These are phyloP conservation scores for Phytophthora foliorum DNA, from an alignment of 352 stramenopile species.

Conservation along the genomic window DNA sequence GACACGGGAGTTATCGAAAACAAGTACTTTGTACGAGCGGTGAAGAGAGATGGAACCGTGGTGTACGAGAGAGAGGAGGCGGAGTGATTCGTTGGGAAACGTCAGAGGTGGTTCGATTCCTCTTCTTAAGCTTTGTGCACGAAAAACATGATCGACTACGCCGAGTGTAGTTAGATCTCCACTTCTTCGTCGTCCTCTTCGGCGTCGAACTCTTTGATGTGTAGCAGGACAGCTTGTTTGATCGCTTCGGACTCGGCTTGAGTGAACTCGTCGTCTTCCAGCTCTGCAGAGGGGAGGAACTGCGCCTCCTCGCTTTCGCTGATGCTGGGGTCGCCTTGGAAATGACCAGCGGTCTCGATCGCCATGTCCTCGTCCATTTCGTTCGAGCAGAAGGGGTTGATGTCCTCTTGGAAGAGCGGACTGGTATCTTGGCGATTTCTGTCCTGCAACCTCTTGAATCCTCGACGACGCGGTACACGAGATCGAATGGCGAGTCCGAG, in stretches of 20 bases:
- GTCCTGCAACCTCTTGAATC: constrained; percentile 57
- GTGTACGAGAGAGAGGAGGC: constrained; percentile 62
- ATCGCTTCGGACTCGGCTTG: constrained; percentile 33
- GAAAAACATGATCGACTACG: neutral
- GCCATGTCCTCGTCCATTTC: constrained; percentile 31
- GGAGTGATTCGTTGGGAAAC: too few species aligned
- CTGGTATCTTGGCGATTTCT: constrained; percentile 15
- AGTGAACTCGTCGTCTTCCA: constrained; percentile 21
- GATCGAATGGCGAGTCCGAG: constrained; percentile 49
- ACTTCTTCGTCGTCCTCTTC: constrained; percentile 29
- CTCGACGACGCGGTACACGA: constrained; percentile 12
- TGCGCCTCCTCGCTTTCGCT: constrained; percentile 31
- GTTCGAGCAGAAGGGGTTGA: constrained; percentile 78
- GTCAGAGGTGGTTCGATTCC: neutral
- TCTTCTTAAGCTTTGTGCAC: neutral
- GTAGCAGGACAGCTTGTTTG: constrained; percentile 35
- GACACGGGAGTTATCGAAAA: constrained; percentile 59
- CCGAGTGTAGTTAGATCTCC: constrained; percentile 24
- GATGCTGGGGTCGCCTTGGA: constrained; percentile 31
- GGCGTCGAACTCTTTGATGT: constrained; percentile 39
- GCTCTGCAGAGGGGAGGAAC: constrained; percentile 24
- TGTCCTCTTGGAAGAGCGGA: constrained; percentile 58
- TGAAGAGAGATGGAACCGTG: constrained; percentile 58
- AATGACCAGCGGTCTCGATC: constrained; percentile 49
- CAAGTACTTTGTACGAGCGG: constrained; percentile 72